Evolutionary conservation across 2,329 filamentous ascomycete genomes (phyloP), one percentile per base, ranked within the genome.

Genomic region (Aureobasidium sp.): DNA sequence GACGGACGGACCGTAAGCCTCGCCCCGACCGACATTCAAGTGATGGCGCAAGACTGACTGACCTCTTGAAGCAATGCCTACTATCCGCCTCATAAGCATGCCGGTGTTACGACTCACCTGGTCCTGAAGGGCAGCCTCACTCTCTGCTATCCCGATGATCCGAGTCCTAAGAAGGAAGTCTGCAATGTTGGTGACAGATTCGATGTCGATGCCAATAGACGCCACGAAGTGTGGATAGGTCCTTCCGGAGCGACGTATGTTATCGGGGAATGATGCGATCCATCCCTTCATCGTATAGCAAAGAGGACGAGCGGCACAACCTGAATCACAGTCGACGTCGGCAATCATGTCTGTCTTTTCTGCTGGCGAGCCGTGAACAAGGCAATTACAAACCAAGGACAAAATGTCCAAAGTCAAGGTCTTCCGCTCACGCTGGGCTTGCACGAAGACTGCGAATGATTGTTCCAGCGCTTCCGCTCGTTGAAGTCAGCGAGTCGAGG

Each of bases 171-270:
- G 58, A 85, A 80, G 67, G 75, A 76, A 55, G 81, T 78, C 0
- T 82, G 80, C 56, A 74, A 77, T 0, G 74, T 76, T 1, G 85
- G 84, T 1, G 78, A 78, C 35, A 72, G 84, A 34, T 70, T 87
- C 32, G 84, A 88, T 62, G 82, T 88, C 3, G 81, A 83, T 25
- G 81, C 83, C 2, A 74, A 76, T 6, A 74, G 76, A 54, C 65
- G 78, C 11, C 85, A 88, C 60, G 83, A 88, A 68, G 84, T 88
- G 1, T 86, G 83, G 80, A 76, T 87, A 41, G 84, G 84, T 1
- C 60, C 66, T 1, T 70, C 78, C 56, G 85, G 85, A 0, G 88
- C 85, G 65, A 86, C 81, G 2, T 85, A 84, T 69, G 81, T 81
- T 22, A 80, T 82, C 63, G 79, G 79, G 21, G 78, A 81, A 61